Evolutionary conservation across 73 alveolate species (phyloP).

Genomic region (Blepharisma stoltei): DNA sequence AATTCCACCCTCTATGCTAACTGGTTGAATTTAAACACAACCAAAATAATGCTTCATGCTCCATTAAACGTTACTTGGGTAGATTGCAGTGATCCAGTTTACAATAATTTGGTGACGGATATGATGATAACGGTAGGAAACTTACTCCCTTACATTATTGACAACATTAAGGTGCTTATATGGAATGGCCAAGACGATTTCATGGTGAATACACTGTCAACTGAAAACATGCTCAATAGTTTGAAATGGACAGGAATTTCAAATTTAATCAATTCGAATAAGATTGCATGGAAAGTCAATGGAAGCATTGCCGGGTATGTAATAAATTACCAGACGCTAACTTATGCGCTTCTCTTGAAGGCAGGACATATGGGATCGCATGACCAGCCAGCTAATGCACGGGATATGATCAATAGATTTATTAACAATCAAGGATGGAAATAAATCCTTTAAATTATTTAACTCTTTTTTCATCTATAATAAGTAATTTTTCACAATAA

Average conservation of each 20-base stretch:
- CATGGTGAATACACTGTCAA: slow-evolving; percentile 62
- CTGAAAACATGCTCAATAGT: slow-evolving; percentile 48
- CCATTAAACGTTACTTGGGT: slow-evolving; percentile 45
- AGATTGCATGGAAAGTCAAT: slow-evolving; percentile 39
- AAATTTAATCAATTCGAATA: slow-evolving; percentile 39
- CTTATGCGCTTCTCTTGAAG: slow-evolving; percentile 39
- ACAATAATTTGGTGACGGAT: slow-evolving; percentile 51
- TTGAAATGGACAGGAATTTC: slow-evolving; percentile 45
- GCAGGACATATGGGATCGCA: slow-evolving; percentile 92
- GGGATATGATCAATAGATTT: slow-evolving; percentile 56
- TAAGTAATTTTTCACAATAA: too few species aligned
- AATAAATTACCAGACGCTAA: background rate
- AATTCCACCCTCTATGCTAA: background rate
- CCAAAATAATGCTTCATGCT: slow-evolving; percentile 33
- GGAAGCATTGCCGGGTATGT: slow-evolving; percentile 24
- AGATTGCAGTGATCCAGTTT: slow-evolving; percentile 50
- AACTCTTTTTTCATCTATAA: too few species aligned
- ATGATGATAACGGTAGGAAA: slow-evolving; percentile 48
- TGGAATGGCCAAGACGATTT: slow-evolving; percentile 62
- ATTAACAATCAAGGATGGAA: slow-evolving; percentile 38
- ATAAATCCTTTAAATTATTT: background rate
- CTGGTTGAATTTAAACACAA: background rate
- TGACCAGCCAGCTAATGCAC: slow-evolving; percentile 69
- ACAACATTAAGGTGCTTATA: slow-evolving; percentile 40
- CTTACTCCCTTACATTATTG: slow-evolving; percentile 36